Evolutionary conservation across 1,284 basidiomycete genomes (phyloP).

Genomic region (Cryptococcus sp.): DNA sequence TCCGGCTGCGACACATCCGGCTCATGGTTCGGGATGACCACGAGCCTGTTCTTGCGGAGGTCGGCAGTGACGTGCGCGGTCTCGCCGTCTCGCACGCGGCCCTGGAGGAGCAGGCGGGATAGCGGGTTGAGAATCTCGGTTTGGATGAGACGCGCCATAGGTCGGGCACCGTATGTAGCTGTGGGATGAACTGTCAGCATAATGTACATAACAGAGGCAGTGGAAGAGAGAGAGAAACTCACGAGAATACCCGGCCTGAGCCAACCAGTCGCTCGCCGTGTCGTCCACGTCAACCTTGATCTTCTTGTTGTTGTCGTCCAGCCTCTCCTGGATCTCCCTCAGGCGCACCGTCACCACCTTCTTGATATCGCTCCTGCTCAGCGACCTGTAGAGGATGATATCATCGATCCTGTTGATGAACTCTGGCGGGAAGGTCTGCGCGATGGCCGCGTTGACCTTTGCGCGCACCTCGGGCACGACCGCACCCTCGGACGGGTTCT

Average conservation of each 20-base stretch:
- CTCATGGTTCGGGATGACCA: slow-evolving; percentile 78
- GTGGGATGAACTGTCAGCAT: slow-evolving; percentile 6
- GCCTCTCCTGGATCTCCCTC: slow-evolving; percentile 63
- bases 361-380: slow-evolving; percentile 53
- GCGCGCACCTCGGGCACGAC: slow-evolving; percentile 46
- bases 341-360: slow-evolving; percentile 56
- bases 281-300: slow-evolving; percentile 73
- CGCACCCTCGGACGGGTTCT: slow-evolving; percentile 51
- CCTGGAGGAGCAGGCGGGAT: slow-evolving; percentile 80
- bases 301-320: slow-evolving; percentile 68
- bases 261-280: slow-evolving; percentile 76
- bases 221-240: slow-evolving; percentile 23
- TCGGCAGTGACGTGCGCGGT: slow-evolving; percentile 74
- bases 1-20: slow-evolving; percentile 41
- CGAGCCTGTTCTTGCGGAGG: slow-evolving; percentile 73
- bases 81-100: slow-evolving; percentile 78
- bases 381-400: slow-evolving; percentile 57
- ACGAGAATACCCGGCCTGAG: slow-evolving; percentile 75
- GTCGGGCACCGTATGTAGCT: slow-evolving; percentile 79
- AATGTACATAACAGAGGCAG: not conserved
- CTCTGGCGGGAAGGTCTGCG: slow-evolving; percentile 56
- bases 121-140: slow-evolving; percentile 90
- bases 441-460: slow-evolving; percentile 54
- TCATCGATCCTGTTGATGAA: slow-evolving; percentile 57
- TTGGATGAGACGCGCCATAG: slow-evolving; percentile 88